Percentiles rank a stretch among this genome's conserved stretches.
phyloP scores from a whole-genome alignment of 2,329 filamentous ascomycete species.

The Calycina marina region DNA sequence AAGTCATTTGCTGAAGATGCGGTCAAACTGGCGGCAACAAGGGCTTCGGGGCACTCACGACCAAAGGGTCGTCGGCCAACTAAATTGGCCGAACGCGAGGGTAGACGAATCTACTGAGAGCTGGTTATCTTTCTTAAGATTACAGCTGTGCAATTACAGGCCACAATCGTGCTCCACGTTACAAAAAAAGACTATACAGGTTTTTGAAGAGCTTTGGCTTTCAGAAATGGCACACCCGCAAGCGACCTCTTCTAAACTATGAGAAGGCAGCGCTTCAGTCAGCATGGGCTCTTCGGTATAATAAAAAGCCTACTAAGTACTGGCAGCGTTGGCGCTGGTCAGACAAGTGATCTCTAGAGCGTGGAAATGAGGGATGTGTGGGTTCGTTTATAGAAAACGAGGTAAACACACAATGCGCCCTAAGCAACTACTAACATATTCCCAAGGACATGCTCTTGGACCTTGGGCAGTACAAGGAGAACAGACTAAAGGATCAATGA shows the following conservation, averaged over 20 bases:
- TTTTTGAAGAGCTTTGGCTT: not conserved
- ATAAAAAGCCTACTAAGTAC: conserved; percentile 1
- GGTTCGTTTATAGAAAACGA: conserved; percentile 1
- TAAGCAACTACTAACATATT: not conserved
- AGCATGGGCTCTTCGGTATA: conserved; percentile 1
- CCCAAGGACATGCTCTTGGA: not conserved
- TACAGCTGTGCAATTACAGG: no score
- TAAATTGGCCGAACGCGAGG: not conserved
- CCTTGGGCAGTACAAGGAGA: not conserved
- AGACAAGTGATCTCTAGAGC: conserved; percentile 3
- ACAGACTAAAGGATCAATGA: conserved; percentile 1
- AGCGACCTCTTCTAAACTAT: not conserved
- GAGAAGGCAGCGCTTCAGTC: not conserved
- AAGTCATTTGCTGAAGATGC: not conserved
- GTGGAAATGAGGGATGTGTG: not conserved
- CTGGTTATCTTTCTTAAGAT: not conserved
- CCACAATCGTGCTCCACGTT: not conserved
- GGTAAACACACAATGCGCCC: not conserved
- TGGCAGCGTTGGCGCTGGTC: conserved; percentile 1
- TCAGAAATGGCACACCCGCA: not conserved
- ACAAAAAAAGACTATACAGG: not conserved
- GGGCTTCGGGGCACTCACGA: not conserved
- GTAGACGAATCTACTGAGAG: not conserved
- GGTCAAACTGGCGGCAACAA: not conserved
- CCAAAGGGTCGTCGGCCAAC: not conserved